A percentile compares a stretch with the other conserved stretches of the same genome.
Conservation (phyloP, 306 rosid genomes). For the Prosopis cineraria region DNA sequence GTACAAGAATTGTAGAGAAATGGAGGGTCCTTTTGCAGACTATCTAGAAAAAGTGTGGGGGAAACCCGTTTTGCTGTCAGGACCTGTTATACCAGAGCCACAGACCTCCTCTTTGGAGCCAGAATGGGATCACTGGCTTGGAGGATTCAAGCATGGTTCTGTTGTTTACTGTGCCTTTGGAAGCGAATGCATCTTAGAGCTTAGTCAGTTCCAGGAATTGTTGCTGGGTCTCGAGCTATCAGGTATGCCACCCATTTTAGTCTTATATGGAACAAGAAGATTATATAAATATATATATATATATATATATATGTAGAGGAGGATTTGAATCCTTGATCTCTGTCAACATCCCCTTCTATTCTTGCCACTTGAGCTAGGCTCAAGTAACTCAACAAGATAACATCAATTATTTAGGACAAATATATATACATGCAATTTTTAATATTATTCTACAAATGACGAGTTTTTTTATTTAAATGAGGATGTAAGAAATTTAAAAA, state of each 20-base stretch:
- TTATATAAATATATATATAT: too few relatives aligned
- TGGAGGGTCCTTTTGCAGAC: not conserved
- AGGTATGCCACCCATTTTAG: not conserved
- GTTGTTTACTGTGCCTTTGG: not conserved
- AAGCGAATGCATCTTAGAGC: not conserved
- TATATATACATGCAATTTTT: too few relatives aligned
- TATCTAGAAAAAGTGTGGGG: not conserved
- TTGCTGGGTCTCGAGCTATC: not conserved
- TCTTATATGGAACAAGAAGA: too few relatives aligned
- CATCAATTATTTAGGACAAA: too few relatives aligned
- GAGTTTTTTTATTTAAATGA: too few relatives aligned
- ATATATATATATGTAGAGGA: too few relatives aligned
- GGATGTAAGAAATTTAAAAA: too few relatives aligned
- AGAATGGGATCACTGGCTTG: conserved; percentile 24
- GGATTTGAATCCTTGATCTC: too few relatives aligned
- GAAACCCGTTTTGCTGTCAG: not conserved
- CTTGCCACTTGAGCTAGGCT: too few relatives aligned
- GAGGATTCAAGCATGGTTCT: not conserved
- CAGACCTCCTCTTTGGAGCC: not conserved
- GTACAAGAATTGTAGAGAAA: conserved; percentile 16
- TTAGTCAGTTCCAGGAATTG: not conserved
- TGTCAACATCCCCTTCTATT: too few relatives aligned
- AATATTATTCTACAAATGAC: too few relatives aligned
- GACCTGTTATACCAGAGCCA: not conserved
- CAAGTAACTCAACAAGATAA: too few relatives aligned